Conservation (phyloP, 2,329 filamentous ascomycete genomes). For the Penicillium sp. region DNA sequence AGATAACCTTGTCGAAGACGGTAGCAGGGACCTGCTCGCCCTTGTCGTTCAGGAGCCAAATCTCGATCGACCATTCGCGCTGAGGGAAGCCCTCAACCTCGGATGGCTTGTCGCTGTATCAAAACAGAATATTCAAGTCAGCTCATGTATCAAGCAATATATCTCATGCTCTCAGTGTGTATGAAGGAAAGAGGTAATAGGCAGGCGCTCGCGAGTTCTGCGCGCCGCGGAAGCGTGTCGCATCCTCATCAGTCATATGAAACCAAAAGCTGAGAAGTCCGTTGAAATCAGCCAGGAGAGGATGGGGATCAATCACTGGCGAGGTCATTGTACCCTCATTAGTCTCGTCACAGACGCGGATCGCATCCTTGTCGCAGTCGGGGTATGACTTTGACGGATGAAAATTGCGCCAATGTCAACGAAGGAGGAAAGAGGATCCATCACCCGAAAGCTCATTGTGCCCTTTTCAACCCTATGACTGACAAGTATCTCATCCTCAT, state of each 20-base stretch:
- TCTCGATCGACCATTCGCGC: constrained; percentile 86
- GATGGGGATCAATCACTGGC: too few species aligned
- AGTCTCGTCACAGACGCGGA: too few species aligned
- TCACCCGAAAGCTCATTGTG: too few species aligned
- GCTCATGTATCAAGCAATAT: not conserved
- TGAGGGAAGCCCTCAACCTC: constrained; percentile 88
- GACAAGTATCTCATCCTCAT: too few species aligned
- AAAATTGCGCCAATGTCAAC: too few species aligned
- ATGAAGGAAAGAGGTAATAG: not conserved
- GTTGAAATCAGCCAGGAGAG: too few species aligned
- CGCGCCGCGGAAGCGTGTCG: not conserved
- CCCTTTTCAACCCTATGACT: too few species aligned
- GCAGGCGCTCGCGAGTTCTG: not conserved
- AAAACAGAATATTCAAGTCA: constrained; percentile 9
- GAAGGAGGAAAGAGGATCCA: too few species aligned
- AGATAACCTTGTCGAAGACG: constrained; percentile 89
- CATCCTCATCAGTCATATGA: not conserved
- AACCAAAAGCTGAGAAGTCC: too few species aligned
- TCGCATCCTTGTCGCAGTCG: too few species aligned
- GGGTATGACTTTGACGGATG: too few species aligned
- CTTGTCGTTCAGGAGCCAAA: constrained; percentile 82
- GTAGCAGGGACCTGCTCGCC: constrained; percentile 81
- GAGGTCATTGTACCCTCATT: too few species aligned
- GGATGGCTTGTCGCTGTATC: constrained; percentile 72
- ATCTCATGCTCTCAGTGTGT: constrained; percentile 1